Conservation (phyloP, 768 basidiomycete species). For the Paxillus rubicundulus region DNA sequence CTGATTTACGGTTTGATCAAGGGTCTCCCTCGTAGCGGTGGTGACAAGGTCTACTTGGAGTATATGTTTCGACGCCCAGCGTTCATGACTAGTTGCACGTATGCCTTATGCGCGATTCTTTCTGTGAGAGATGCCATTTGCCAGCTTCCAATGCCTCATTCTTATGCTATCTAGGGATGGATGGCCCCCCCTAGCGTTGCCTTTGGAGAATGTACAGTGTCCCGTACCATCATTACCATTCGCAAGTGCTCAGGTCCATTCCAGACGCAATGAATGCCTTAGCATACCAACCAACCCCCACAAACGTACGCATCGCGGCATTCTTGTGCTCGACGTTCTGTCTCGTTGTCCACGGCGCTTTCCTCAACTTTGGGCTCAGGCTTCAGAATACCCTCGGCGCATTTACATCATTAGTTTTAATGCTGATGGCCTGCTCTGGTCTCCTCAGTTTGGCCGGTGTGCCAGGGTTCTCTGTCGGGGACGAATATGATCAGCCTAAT, state of each 20-base stretch:
- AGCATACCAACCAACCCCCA: conserved; percentile 41
- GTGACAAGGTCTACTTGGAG: conserved; percentile 76
- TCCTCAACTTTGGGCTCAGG: conserved; percentile 52
- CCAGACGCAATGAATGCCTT: conserved; percentile 61
- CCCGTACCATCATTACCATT: neutral
- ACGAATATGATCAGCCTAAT: conserved; percentile 48
- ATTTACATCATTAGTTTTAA: conserved; percentile 57
- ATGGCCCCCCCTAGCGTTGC: conserved; percentile 60
- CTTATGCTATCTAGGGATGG: conserved; percentile 42
- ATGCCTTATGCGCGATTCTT: conserved; percentile 56
- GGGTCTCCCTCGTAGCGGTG: conserved; percentile 70
- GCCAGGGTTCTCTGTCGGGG: conserved; percentile 47
- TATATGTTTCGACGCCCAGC: conserved; percentile 61
- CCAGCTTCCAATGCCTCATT: neutral
- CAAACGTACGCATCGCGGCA: conserved; percentile 51
- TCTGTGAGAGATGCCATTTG: conserved; percentile 35
- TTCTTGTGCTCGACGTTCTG: conserved; percentile 53
- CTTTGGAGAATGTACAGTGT: conserved; percentile 67
- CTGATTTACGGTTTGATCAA: conserved; percentile 19
- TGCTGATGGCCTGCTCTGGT: conserved; percentile 51
- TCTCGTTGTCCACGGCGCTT: conserved; percentile 54
- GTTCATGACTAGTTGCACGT: conserved; percentile 58
- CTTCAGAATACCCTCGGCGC: conserved; percentile 63
- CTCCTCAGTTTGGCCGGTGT: conserved; percentile 49
- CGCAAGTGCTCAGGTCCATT: neutral